These are phyloP conservation scores for Neonectria coccinea DNA, from an alignment of 2,329 filamentous ascomycete genomes.

Conservation along the genomic window DNA sequence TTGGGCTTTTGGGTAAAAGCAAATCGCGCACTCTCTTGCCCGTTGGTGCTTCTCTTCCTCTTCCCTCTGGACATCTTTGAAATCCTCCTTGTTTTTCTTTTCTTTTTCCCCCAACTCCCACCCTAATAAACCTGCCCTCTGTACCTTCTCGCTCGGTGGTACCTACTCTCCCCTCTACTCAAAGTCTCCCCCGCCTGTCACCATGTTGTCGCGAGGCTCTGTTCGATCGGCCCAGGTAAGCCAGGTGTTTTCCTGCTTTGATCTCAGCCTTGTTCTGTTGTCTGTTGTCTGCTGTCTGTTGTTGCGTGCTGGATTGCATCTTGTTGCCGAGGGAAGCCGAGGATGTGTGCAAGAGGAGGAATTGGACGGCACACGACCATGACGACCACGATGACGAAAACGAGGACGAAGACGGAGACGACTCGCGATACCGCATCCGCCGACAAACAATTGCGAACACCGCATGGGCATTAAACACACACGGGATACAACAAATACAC, in stretches of 20 bases:
- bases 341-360: constrained; percentile 6
- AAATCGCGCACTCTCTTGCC: constrained; percentile 39
- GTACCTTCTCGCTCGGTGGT: constrained; percentile 14
- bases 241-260: constrained; percentile 35
- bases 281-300: background rate
- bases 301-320: background rate
- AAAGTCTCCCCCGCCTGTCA: constrained; percentile 42
- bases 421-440: background rate
- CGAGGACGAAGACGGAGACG: background rate
- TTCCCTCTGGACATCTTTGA: constrained; percentile 5
- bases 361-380: constrained; percentile 31
- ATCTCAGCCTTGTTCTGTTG: constrained; percentile 3
- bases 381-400: constrained; percentile 16
- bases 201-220: constrained; percentile 71
- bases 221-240: constrained; percentile 68
- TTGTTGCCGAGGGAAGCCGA: background rate
- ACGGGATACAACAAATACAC: background rate
- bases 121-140: background rate
- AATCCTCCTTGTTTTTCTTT: constrained; percentile 33
- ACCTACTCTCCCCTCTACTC: constrained; percentile 35
- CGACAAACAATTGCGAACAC: background rate
- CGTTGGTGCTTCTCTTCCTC: constrained; percentile 5
- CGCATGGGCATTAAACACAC: background rate
- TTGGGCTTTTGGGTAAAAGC: constrained; percentile 29
- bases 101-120: constrained; percentile 20